Percentiles rank a stretch among this genome's conserved stretches.
These are phyloP conservation scores for Sanghuangporus weigelae DNA, from an alignment of 1,284 basidiomycete genomes.

Conservation along the genomic window DNA sequence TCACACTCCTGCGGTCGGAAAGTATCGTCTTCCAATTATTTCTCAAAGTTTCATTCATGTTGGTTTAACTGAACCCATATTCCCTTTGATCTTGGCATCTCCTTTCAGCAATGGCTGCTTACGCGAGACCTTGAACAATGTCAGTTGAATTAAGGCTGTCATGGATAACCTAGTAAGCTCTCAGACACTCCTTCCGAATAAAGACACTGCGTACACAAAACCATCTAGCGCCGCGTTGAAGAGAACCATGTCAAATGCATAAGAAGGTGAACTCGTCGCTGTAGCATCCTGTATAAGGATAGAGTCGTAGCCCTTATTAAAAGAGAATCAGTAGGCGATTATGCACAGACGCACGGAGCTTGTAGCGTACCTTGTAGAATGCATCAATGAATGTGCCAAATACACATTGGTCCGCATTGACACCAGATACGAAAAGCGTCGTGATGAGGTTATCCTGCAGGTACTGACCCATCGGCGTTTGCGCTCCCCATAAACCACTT, in stretches of 20 bases:
- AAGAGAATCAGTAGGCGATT: not conserved
- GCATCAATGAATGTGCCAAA: constrained; percentile 8
- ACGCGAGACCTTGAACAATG: not conserved
- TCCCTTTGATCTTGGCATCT: not conserved
- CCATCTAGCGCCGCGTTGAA: constrained; percentile 13
- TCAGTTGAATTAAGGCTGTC: not conserved
- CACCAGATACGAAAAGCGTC: constrained; percentile 20
- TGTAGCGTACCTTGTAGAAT: not conserved
- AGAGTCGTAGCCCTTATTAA: constrained; percentile 17
- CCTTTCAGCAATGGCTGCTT: not conserved
- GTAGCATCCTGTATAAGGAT: constrained; percentile 19
- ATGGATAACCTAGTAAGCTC: not conserved
- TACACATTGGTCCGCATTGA: constrained; percentile 20
- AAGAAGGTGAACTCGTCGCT: constrained; percentile 18
- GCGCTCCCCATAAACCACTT: constrained; percentile 18
- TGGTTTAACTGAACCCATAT: not conserved
- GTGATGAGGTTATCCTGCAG: constrained; percentile 19
- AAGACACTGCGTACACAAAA: not conserved
- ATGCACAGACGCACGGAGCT: not conserved
- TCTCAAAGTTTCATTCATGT: not conserved
- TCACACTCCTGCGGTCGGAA: too few relatives aligned
- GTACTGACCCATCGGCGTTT: constrained; percentile 17
- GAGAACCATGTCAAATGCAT: constrained; percentile 16
- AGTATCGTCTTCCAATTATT: too few relatives aligned
- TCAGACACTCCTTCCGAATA: not conserved